Evolutionary conservation across 768 basidiomycete species (phyloP).

Genomic region (Aureoboletus auriporus): DNA sequence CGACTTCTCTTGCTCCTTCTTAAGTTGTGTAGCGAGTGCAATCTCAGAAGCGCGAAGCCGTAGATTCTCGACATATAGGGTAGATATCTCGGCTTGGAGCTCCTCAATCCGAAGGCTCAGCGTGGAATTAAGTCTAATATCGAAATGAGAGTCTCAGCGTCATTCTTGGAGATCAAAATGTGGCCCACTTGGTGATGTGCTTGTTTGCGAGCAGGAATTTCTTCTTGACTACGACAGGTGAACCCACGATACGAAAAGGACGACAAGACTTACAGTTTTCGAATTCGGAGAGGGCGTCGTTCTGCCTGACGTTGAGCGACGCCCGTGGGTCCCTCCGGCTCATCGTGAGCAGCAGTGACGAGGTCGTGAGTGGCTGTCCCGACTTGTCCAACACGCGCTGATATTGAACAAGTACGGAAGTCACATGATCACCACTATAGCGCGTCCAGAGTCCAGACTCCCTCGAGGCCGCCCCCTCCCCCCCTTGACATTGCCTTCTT

Average conservation of each 20-base stretch:
- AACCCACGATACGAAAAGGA: constrained; percentile 2
- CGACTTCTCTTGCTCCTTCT: constrained; percentile 76
- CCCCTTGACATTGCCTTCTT: constrained; percentile 28
- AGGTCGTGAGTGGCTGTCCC: constrained; percentile 21
- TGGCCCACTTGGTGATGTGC: constrained; percentile 79
- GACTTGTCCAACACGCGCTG: constrained; percentile 28
- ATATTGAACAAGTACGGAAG: constrained; percentile 29
- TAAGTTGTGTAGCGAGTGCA: constrained; percentile 68
- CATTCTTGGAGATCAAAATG: constrained; percentile 1
- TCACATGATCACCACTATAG: constrained; percentile 26
- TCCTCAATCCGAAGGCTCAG: constrained; percentile 82
- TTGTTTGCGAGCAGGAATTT: constrained; percentile 88
- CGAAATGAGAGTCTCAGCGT: constrained; percentile 6
- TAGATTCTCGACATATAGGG: constrained; percentile 80
- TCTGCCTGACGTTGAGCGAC: constrained; percentile 64
- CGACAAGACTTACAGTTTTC: constrained; percentile 63
- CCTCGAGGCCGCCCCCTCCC: constrained; percentile 27
- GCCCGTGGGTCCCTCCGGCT: constrained; percentile 32
- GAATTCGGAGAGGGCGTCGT: constrained; percentile 78
- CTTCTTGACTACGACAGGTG: constrained; percentile 72
- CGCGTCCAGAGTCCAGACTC: constrained; percentile 15
- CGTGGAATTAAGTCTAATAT: constrained; percentile 73
- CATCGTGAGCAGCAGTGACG: constrained; percentile 26
- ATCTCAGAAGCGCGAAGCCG: constrained; percentile 79
- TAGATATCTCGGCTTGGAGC: constrained; percentile 76